Evolutionary conservation across 2,329 filamentous ascomycete species (phyloP), one percentile per base, ranked within the genome.

Genomic region (Calonectria pseudoreteaudii): DNA sequence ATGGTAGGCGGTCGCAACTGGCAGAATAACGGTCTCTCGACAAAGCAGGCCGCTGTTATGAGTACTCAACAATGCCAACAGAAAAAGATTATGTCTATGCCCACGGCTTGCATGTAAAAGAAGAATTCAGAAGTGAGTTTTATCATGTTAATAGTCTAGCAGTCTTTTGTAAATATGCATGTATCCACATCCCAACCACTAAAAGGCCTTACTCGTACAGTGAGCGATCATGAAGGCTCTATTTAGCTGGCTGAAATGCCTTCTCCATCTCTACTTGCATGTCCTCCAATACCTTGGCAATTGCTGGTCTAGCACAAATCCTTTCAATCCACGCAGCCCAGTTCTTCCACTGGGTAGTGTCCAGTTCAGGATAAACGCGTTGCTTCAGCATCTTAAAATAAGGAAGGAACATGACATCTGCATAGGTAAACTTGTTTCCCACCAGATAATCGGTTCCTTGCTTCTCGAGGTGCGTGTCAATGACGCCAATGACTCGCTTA

Each of bases 401-500:
- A 4, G 78, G 75, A 4, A 81, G 58, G 53, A 80, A 81, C 69
- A 80, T 79, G 34, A 80, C 47, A n/a, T 81, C 80, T 9, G 79
- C 80, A 47, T 80, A 81, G 1, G 77, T 78, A n/a, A 78, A 4
- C 65, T 73, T 77, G 30, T 76, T 70, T 26, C 77, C 78, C 7
- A 80, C 74, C 34, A 82, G 72, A 36, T 76, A 81, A 28, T 75
- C 73, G 11, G 66, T 77, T 53, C 66, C 74, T 34, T 79, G 73
- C 70, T 76, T 81, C 56, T 70, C 71, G 3, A 80, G 67, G 28
- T 79, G 75, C 0, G 53, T 53, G 36, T 81, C 77, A 10, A 81
- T 76, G 1, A 84, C 82, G 13, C 79, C 76, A 7, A 80, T 76
- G 6, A 83, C 74, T 23, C 82, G 79, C 49, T 74, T 75, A 4